Conservation (phyloP, 768 basidiomycete genomes). For the Hericium rajendrae region DNA sequence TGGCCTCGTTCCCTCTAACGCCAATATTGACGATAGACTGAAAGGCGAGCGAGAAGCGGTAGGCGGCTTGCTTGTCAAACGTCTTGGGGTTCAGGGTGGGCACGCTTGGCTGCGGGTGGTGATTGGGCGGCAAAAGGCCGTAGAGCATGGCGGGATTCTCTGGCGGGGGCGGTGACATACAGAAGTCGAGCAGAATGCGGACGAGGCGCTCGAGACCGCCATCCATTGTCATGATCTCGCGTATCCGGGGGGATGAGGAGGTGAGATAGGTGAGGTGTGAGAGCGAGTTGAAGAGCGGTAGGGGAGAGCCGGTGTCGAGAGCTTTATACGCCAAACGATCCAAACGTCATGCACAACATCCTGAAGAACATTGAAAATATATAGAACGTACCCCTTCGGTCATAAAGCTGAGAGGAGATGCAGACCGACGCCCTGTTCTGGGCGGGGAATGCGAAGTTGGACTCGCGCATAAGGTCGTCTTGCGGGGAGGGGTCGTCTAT, state of each 20-base stretch:
- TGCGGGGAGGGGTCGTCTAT: neutral
- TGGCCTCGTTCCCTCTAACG: conserved; percentile 87
- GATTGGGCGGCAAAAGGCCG: conserved; percentile 60
- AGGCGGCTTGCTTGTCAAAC: conserved; percentile 79
- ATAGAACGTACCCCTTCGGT: conserved; percentile 68
- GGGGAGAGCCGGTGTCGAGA: conserved; percentile 44
- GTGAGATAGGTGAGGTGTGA: conserved; percentile 95
- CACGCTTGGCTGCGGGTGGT: conserved; percentile 41
- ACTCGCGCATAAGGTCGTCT: conserved; percentile 70
- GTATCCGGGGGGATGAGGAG: conserved; percentile 92
- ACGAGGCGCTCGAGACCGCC: conserved; percentile 95
- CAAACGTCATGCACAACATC: neutral
- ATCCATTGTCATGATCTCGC: conserved; percentile 97
- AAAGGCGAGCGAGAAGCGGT: conserved; percentile 87
- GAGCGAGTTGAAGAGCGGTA: conserved; percentile 85
- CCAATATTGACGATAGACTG: conserved; percentile 97
- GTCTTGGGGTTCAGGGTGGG: conserved; percentile 59
- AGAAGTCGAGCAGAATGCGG: conserved; percentile 83
- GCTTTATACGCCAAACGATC: conserved; percentile 21
- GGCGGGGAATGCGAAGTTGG: conserved; percentile 88
- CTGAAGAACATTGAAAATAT: neutral
- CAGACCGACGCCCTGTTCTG: conserved; percentile 94
- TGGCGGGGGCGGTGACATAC: conserved; percentile 71
- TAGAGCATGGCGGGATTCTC: conserved; percentile 71
- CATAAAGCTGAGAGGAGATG: conserved; percentile 90